Conservation (phyloP, 2,329 filamentous ascomycete species). For the Trichoderma harzianum region DNA sequence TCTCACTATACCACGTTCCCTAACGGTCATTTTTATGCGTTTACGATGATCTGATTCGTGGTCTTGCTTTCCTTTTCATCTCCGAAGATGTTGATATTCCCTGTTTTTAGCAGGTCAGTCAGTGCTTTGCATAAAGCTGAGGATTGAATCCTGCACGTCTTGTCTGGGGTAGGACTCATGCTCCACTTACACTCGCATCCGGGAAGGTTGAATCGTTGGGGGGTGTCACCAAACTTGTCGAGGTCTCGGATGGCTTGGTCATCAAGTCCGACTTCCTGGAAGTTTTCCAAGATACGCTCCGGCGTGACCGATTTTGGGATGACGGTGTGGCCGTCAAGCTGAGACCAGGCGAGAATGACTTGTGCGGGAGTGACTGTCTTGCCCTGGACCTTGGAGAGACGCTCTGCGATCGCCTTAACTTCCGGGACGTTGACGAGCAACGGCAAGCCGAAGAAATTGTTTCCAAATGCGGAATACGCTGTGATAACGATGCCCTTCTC, state of each 20-base stretch:
- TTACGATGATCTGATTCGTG: neutral
- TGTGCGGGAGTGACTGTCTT: constrained; percentile 42
- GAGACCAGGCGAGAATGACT: constrained; percentile 55
- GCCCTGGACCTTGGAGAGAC: constrained; percentile 32
- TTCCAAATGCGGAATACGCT: constrained; percentile 57
- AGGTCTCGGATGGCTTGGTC: constrained; percentile 58
- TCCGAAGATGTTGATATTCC: neutral
- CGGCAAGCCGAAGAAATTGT: constrained; percentile 41
- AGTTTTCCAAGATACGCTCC: constrained; percentile 66
- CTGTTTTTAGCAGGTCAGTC: neutral
- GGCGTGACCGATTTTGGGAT: constrained; percentile 73
- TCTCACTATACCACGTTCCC: neutral
- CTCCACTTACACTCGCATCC: neutral
- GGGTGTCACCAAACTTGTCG: constrained; percentile 56
- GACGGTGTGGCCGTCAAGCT: constrained; percentile 60
- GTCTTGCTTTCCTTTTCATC: neutral
- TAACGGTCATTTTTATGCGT: neutral
- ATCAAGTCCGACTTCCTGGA: constrained; percentile 60
- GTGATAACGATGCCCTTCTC: constrained; percentile 63
- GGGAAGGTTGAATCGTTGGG: constrained; percentile 45
- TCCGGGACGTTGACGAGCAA: constrained; percentile 57
- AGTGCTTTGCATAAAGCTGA: neutral
- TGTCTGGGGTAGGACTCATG: neutral
- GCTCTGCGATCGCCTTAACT: constrained; percentile 54
- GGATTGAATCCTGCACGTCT: too few relatives aligned